Evolutionary conservation across 768 basidiomycete species (phyloP), one percentile per base, ranked within the genome.

Genomic region (Dentipellis fragilis): DNA sequence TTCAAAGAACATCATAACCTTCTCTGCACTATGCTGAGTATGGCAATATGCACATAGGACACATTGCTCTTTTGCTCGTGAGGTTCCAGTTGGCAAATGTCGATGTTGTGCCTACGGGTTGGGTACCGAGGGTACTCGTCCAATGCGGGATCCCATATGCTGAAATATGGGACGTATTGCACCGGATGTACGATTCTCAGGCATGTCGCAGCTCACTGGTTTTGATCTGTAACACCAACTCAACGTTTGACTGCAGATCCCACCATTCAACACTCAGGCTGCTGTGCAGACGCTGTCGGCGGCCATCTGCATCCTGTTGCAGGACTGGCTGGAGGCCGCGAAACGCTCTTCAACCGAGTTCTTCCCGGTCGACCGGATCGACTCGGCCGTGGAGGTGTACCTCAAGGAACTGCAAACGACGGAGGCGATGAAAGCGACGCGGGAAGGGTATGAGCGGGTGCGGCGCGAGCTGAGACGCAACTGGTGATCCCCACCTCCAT

Each of bases 121-220:
- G 95, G 95, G 84, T 84, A 0, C 80, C 90, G 6, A 77, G 84
- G 48, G 76, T 89, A 54, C 71, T 98, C 56, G 74, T 83, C 17
- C 85, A 93, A 67, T 94, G 87, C 54, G 83, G 86, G 2, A 85
- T 94, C 21, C 85, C 89, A 9, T 85, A 81, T 62, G 74, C 79
- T 37, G 89, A 93, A 56, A 77, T 94, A 53, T 95, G 92, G 81
- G 86, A 90, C 61, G 80, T 87, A 19, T 76, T 91, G 59, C 85
- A 90, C 61, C 86, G 86, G 66, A 86, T 92, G 79, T 89, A 89
- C 59, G 60, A 61, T 19, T 61, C 60, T 3, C 62, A 90, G 86
- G 79, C 90, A 22, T 84, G 60, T 49, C 37, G 5, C 14, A 14
- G 19, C 10, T 29, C 10, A 5, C 10, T 4, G 19, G n/a, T 40